A percentile compares a stretch with the other conserved stretches of the same genome.
These are phyloP conservation scores for Candida glucosophila DNA, from an alignment of 1,139 yeast genomes.

Conservation along the genomic window DNA sequence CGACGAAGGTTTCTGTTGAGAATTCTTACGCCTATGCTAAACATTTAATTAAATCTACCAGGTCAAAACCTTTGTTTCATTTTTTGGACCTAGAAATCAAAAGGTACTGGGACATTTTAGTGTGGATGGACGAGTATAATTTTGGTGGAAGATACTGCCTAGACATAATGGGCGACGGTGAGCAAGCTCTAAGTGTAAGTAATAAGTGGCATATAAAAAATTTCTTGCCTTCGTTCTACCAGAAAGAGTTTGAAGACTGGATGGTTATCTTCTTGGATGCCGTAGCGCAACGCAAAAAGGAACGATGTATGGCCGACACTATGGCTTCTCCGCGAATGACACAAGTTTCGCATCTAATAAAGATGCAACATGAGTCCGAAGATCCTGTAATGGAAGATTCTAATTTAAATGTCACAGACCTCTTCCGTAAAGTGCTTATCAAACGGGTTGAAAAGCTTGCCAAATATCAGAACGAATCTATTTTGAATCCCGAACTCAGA, in stretches of 20 bases:
- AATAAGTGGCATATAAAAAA: constrained; percentile 77
- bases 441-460: constrained; percentile 60
- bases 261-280: constrained; percentile 66
- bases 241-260: constrained; percentile 86
- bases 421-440: constrained; percentile 55
- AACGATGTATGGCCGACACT: constrained; percentile 24
- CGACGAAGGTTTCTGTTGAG: constrained; percentile 72
- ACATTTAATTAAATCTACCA: constrained; percentile 68
- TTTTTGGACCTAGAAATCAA: constrained; percentile 68
- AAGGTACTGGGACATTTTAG: constrained; percentile 80
- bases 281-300: constrained; percentile 49
- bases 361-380: constrained; percentile 23
- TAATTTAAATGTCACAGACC: constrained; percentile 34
- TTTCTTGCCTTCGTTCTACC: constrained; percentile 67
- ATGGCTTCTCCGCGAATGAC: constrained; percentile 55
- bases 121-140: constrained; percentile 94
- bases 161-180: constrained; percentile 46
- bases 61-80: constrained; percentile 75
- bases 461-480: constrained; percentile 64
- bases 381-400: constrained; percentile 25
- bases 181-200: constrained; percentile 48
- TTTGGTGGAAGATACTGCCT: constrained; percentile 77
- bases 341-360: constrained; percentile 48
- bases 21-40: constrained; percentile 93
- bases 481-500: constrained; percentile 56